These are phyloP conservation scores for Avena atlantica DNA, from an alignment of 176 grass and related monocot genomes.

Conservation along the genomic window DNA sequence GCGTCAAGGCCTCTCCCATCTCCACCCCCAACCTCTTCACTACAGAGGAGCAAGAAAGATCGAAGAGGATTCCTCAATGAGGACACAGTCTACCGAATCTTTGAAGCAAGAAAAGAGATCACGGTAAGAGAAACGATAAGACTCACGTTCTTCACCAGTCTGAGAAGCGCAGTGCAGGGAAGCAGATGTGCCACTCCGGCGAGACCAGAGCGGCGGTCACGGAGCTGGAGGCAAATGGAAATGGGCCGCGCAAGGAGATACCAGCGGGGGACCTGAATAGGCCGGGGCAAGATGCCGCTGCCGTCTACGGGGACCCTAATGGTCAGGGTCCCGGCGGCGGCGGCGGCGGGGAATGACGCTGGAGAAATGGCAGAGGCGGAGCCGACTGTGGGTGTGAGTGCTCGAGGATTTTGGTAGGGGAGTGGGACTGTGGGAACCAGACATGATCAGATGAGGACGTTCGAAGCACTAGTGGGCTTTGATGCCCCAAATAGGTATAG, in stretches of 20 bases:
- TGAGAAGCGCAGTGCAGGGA: not conserved
- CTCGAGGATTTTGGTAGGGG: not conserved
- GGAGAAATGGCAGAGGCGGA: constrained; percentile 9
- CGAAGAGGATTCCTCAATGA: not conserved
- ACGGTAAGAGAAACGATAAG: not conserved
- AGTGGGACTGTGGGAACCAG: not conserved
- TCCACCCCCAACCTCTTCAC: not conserved
- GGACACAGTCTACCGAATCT: not conserved
- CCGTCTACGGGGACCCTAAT: not conserved
- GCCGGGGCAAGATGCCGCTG: not conserved
- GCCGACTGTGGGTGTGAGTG: not conserved
- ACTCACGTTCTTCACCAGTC: not conserved
- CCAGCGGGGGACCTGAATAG: not conserved
- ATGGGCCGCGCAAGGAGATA: not conserved
- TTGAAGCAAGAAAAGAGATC: not conserved
- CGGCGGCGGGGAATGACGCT: not conserved
- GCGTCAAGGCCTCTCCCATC: not conserved
- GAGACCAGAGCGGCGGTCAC: not conserved
- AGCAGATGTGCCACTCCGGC: not conserved
- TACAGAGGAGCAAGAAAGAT: not conserved
- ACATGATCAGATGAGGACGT: not conserved
- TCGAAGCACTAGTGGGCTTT: not conserved
- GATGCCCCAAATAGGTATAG: not conserved
- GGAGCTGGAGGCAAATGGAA: not conserved
- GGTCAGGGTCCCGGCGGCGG: not conserved